Base-by-base conservation (phyloP, 306 rosid species). In the Citrullus amarus region DNA sequence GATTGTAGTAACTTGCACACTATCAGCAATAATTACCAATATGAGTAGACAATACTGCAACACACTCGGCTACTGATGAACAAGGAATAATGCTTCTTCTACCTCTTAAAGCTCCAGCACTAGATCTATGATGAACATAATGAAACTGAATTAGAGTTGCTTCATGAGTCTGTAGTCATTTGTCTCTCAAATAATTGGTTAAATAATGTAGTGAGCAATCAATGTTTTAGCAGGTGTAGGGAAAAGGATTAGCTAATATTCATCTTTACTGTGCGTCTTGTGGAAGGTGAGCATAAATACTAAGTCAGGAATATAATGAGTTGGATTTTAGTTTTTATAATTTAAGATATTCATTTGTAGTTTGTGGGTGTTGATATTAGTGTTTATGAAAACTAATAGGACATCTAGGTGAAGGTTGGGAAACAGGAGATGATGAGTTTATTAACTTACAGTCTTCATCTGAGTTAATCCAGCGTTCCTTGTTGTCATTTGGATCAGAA, bases 391-490 rank as follows among this genome's bases (percentile, higher is more conserved):
- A 51, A 50, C 48, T 51, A 54, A 32, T 53, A 22, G 62, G 58
- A 66, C 4, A 28, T 78, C 44, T 62, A 34, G 46, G 44, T 48
- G 41, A 43, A 78, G 61, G 17, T 78, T 15, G 32, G 43, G 28
- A 60, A 61, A 43, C 61, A 63, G 75, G 20, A 51, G 34, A 62
- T 18, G 55, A 60, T 41, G 76, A 54, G 71, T 44, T 16, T 46
- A 9, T 8, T 17, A 43, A 82, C 96, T 93, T 89, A 93, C 98
- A 93, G 79, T 93, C 98, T 3, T 92, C 95, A 83, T 91, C 98
- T 73, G 98, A 91, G 82, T 87, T 91, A 88, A 93, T 89, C 98
- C 98, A 93, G 78, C 89, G 98, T 86, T 91, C 96, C 80, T 73
- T 84, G 82, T 88, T 91, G 65, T 82, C 93, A 66, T 79, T 88